phyloP scores from a whole-genome alignment of 768 basidiomycete genomes.

The Hydnum rufescens region DNA sequence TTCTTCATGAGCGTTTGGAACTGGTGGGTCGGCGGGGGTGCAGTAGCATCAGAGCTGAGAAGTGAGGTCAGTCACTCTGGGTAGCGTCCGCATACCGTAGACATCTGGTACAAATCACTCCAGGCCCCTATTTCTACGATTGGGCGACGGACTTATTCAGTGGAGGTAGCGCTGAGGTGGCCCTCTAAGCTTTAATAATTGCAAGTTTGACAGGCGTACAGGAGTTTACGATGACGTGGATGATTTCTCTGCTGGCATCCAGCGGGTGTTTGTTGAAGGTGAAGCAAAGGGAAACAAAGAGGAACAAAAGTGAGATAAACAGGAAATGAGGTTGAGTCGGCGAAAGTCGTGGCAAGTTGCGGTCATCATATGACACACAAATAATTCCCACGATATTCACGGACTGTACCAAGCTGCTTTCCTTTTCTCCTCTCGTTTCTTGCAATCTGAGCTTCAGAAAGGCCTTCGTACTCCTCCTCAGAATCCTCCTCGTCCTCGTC shows the following conservation, averaged over 20 bases:
- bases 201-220: too few species aligned
- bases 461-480: not conserved
- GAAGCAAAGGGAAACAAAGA: not conserved
- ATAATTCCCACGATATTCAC: not conserved
- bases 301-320: not conserved
- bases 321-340: not conserved
- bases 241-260: too few species aligned
- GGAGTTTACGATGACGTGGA: too few species aligned
- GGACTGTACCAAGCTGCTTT: not conserved
- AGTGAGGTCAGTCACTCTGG: too few species aligned
- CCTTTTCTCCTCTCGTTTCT: not conserved
- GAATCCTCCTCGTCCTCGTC: not conserved
- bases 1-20: constrained; percentile 10
- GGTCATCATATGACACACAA: not conserved
- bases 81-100: too few species aligned
- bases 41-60: too few species aligned
- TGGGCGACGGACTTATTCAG: too few species aligned
- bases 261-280: not conserved
- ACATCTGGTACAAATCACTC: too few species aligned
- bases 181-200: too few species aligned
- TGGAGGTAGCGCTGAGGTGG: too few species aligned
- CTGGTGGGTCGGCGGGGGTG: too few species aligned
- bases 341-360: not conserved
- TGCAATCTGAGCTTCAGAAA: not conserved
- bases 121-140: too few species aligned